A percentile compares a stretch with the other conserved stretches of the same genome.
These are phyloP conservation scores for Parathielavia hyrcaniae DNA, from an alignment of 495 filamentous ascomycete genomes.

Conservation along the genomic window DNA sequence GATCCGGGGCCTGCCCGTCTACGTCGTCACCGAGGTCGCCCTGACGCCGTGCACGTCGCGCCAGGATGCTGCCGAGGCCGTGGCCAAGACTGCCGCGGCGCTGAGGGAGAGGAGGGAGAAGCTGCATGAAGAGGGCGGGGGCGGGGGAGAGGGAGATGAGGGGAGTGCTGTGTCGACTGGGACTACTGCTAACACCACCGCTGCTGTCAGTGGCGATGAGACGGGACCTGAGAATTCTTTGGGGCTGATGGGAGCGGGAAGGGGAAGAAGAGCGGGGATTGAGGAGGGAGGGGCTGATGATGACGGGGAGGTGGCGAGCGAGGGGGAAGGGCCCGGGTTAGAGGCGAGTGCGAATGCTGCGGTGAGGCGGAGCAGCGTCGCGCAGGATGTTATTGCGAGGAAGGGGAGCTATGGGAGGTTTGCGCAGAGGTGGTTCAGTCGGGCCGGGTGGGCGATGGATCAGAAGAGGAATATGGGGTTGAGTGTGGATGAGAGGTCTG, in stretches of 20 bases:
- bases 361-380: constrained; percentile 50
- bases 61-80: constrained; percentile 62
- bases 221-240: constrained; percentile 24
- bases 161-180: constrained; percentile 23
- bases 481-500: constrained; percentile 33
- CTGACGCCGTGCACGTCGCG: constrained; percentile 79
- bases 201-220: constrained; percentile 30
- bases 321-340: constrained; percentile 31
- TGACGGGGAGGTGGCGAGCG: constrained; percentile 33
- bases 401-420: constrained; percentile 80
- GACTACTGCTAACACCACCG: constrained; percentile 1
- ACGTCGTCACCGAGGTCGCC: constrained; percentile 77
- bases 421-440: constrained; percentile 83
- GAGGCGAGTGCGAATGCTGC: constrained; percentile 21
- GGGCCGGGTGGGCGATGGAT: constrained; percentile 64
- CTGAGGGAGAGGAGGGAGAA: constrained; percentile 14
- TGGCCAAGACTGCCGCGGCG: constrained; percentile 55
- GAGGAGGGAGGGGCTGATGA: constrained; percentile 33
- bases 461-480: constrained; percentile 53
- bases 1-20: constrained; percentile 73
- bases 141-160: constrained; percentile 10
- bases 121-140: constrained; percentile 24
- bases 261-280: neutral
- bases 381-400: constrained; percentile 74
- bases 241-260: neutral